phyloP scores from a whole-genome alignment of 31 red algal genomes.

The Odonthalia washingtoniensis region DNA sequence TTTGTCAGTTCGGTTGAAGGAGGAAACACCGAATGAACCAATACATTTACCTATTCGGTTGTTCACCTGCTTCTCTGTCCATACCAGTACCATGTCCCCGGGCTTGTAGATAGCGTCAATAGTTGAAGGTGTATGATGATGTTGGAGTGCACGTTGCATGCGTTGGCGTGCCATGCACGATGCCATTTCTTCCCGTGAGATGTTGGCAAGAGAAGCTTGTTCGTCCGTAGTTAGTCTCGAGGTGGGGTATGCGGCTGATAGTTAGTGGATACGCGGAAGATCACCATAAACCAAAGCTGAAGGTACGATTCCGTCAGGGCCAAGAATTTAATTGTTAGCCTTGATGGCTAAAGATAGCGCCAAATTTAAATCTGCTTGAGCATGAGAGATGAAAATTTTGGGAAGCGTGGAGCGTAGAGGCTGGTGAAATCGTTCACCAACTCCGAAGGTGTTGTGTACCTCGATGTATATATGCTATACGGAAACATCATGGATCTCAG shows the following conservation, averaged over 20 bases:
- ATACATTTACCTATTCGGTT: constrained; percentile 12
- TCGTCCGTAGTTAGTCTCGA: neutral
- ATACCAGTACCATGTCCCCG: neutral
- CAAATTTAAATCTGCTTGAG: neutral
- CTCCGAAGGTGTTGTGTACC: constrained; percentile 7
- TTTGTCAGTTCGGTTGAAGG: neutral
- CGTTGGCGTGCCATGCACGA: neutral
- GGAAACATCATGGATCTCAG: neutral
- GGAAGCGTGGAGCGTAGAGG: constrained; percentile 31
- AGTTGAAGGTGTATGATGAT: neutral
- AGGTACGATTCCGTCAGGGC: constrained; percentile 38
- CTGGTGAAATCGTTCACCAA: constrained; percentile 52
- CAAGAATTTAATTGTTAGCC: constrained; percentile 45
- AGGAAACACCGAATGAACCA: neutral
- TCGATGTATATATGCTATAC: constrained; percentile 23
- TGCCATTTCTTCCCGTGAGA: neutral
- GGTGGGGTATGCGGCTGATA: neutral
- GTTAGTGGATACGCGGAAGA: neutral
- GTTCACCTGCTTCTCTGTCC: constrained; percentile 2
- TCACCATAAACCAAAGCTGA: constrained; percentile 49
- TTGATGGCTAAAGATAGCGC: constrained; percentile 27
- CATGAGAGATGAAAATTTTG: constrained; percentile 18
- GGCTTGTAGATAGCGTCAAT: neutral
- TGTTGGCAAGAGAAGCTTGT: neutral
- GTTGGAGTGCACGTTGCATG: neutral